Evolutionary conservation across 1,139 yeast species (phyloP), one percentile per base, ranked within the genome.

Genomic region (Tardiomyces blankii): DNA sequence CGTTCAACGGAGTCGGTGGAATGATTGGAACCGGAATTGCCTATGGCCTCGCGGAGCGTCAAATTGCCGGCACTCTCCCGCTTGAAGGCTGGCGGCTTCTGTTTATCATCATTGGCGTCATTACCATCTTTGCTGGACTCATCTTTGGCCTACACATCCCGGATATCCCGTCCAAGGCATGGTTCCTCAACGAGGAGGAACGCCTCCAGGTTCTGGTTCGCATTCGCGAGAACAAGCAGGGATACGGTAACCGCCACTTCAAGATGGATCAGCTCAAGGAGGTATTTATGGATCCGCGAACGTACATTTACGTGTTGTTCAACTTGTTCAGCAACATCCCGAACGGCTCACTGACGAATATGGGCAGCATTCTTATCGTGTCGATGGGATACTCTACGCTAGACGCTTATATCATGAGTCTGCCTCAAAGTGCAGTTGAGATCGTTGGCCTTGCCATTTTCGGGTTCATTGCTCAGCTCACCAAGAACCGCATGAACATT

Each of bases 241-340:
- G 83, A 14, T 75, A 77, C 49, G 82, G 82, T 43, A 74, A 74
- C 53, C 70, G 67, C 48, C 66, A 68, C 40, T 70, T 77, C 61
- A 80, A 80, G 53, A 64, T 59, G 58, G 61, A 74, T 43, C 88
- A 81, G 57, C 65, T 78, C 39, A 60, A 59, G 44, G 77, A 73
- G 53, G 65, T 71, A 3, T 55, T 70, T 38, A 46, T 55, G n/a
- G 67, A 61, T 39, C 65, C 69, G 9, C 55, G 80, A 54, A 80
- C 84, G 2, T 69, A 78, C 58, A 54, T 79, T 30, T 71, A 74
- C 53, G 16, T 30, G n/a, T 9, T 30, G 16, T 30, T 13, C 35
- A 30, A 30, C 11, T 16, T 55, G 3, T n/a, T 40, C 32, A 3
- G 18, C 5, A 13, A 21, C n/a, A 55, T 75, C 9, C 58, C 68